phyloP scores from a whole-genome alignment of 202 grass and related monocot genomes.

The Sporobolus alterniflorus region DNA sequence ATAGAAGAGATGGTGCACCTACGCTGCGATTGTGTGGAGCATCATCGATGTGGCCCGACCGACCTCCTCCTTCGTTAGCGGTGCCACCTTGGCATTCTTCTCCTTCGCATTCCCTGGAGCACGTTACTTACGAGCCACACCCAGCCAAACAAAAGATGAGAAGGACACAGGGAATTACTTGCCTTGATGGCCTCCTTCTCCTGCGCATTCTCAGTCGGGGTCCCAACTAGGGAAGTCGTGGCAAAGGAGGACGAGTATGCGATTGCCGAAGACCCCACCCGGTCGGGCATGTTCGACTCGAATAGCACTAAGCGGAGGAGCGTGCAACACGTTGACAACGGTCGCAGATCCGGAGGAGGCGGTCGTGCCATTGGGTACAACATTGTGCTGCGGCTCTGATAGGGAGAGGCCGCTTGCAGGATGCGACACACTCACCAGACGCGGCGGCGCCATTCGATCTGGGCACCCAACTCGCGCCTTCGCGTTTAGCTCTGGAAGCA shows the following conservation, averaged over 20 bases:
- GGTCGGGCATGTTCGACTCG: constrained; percentile 67
- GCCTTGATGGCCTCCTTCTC: constrained; percentile 37
- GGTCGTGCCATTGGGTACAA: neutral
- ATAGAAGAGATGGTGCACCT: constrained; percentile 69
- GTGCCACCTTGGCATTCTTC: constrained; percentile 47
- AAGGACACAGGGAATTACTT: neutral
- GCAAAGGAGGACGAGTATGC: constrained; percentile 61
- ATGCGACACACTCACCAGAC: no score
- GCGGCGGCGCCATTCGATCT: no score
- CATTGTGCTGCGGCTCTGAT: no score
- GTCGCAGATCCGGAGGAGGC: constrained; percentile 45
- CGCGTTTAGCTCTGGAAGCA: no score
- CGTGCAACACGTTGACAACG: constrained; percentile 60
- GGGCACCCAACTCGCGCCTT: no score
- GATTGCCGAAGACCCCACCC: constrained; percentile 62
- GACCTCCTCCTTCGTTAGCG: constrained; percentile 89
- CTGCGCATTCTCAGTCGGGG: constrained; percentile 55
- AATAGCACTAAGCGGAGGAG: constrained; percentile 81
- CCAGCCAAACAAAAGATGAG: neutral
- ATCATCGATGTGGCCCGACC: constrained; percentile 92
- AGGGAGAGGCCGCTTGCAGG: no score
- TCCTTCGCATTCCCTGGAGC: constrained; percentile 53
- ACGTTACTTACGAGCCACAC: neutral
- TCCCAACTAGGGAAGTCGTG: constrained; percentile 38
- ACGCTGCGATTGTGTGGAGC: constrained; percentile 83